Percentiles rank a stretch among this genome's conserved stretches.
Conservation (phyloP, 73 alveolate genomes). For the Stentor roeselii region DNA sequence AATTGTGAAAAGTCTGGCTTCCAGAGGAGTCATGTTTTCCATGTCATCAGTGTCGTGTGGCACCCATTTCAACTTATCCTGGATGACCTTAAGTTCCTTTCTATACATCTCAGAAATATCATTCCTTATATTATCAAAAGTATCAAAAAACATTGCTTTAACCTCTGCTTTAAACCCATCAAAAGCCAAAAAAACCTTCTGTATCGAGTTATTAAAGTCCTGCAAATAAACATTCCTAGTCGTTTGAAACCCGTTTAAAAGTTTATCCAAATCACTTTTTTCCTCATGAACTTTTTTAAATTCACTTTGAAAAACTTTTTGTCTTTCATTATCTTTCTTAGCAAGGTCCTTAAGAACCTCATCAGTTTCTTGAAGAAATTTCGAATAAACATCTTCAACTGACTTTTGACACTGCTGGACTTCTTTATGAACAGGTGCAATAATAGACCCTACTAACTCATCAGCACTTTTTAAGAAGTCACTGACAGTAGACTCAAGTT, state of each 20-base stretch:
- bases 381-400: not conserved
- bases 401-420: too few species aligned
- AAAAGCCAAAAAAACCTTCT: too few species aligned
- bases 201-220: not conserved
- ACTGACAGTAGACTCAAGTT: not conserved
- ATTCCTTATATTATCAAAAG: not conserved
- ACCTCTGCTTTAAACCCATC: not conserved
- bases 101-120: not conserved
- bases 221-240: not conserved
- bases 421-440: not conserved
- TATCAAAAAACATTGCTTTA: not conserved
- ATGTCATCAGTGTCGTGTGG: not conserved
- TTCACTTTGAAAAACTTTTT: not conserved
- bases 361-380: not conserved
- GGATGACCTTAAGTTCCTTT: not conserved
- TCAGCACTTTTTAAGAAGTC: not conserved
- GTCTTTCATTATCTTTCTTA: not conserved
- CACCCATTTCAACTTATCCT: not conserved
- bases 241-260: not conserved
- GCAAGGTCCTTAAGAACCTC: not conserved
- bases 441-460: not conserved
- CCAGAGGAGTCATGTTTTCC: not conserved
- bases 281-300: not conserved
- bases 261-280: not conserved
- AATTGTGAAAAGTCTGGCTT: not conserved